phyloP scores from a whole-genome alignment of 192 early-diverging fungal genomes.

The Gryganskiella cystojenkinii region DNA sequence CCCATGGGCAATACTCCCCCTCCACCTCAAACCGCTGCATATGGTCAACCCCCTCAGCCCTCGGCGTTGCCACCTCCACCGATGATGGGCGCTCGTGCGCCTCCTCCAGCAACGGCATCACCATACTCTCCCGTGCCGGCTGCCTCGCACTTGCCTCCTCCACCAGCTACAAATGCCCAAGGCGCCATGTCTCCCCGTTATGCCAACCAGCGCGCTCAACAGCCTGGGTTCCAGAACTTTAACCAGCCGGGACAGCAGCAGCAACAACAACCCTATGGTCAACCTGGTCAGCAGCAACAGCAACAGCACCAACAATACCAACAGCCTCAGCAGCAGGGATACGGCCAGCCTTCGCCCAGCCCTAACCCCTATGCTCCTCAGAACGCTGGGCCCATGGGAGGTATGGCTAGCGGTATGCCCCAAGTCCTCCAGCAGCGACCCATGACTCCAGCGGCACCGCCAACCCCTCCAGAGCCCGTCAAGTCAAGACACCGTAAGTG shows the following conservation, averaged over 20 bases:
- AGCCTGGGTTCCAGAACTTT: constrained; percentile 29
- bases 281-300: constrained; percentile 32
- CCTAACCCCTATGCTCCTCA: constrained; percentile 33
- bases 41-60: constrained; percentile 42
- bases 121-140: constrained; percentile 51
- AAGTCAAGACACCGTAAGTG: constrained; percentile 67
- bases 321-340: constrained; percentile 26
- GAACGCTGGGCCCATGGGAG: constrained; percentile 29
- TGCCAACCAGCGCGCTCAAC: constrained; percentile 40
- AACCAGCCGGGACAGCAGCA: constrained; percentile 29
- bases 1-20: constrained; percentile 53
- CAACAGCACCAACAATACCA: constrained; percentile 24
- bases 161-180: constrained; percentile 18
- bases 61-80: constrained; percentile 47
- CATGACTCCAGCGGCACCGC: constrained; percentile 53
- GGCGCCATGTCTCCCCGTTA: constrained; percentile 45
- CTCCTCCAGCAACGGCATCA: constrained; percentile 40
- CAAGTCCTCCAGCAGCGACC: constrained; percentile 51
- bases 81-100: constrained; percentile 40
- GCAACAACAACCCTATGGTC: constrained; percentile 35
- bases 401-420: constrained; percentile 30
- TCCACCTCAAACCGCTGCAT: constrained; percentile 48
- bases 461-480: constrained; percentile 59
- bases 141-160: constrained; percentile 49
- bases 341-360: constrained; percentile 13